Base-by-base conservation (phyloP, 2,329 filamentous ascomycete genomes). In the Lojkania enalia region DNA sequence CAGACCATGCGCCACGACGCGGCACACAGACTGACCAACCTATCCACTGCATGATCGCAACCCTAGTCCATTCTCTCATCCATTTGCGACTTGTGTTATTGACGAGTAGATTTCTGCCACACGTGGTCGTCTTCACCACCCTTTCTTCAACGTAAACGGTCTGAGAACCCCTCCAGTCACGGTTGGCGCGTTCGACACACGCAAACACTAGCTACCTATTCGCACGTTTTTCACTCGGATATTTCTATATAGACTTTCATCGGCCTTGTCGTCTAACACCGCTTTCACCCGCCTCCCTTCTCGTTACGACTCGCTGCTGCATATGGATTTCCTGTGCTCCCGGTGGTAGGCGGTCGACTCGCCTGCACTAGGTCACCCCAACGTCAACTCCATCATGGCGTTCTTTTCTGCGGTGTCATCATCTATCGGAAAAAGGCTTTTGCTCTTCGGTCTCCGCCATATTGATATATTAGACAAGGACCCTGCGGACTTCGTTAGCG, bases 401-500 rank as follows among this genome's bases (percentile, higher is more conserved):
- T 70, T 69, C 53, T 60, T 84, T 80, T 59, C 62, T 18, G 57
- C 88, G 66, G 81, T 94, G 62, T 85, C 90, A 52, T 88, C 83
- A 57, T 89, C 77, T 57, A 76, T 95, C 77, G 88, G 91, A 74
- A 95, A 94, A 79, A 85, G 87, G 69, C 79, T 97, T 60, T 80
- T 97, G 54, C 86, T 89, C 57, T 96, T 94, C 75, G 89, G 86
- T 38, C 77, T 99, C 31, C 86, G 87, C 18, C 84, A 86, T 46
- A 78, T 96, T 47, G 90, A 95, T 58, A 78, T 96, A 43, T 82
- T 99, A 48, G 94, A 97, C 63, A 87, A 89, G 45, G 87, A 95
- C 64, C 85, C 87, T 11, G 76, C 96, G 55, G 88, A 96, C 62
- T 79, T 94, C 50, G 90, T 97, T 52, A 90, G 95, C 58, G 82